These are phyloP conservation scores for Trametes villosa DNA, from an alignment of 768 basidiomycete genomes.

Conservation along the genomic window DNA sequence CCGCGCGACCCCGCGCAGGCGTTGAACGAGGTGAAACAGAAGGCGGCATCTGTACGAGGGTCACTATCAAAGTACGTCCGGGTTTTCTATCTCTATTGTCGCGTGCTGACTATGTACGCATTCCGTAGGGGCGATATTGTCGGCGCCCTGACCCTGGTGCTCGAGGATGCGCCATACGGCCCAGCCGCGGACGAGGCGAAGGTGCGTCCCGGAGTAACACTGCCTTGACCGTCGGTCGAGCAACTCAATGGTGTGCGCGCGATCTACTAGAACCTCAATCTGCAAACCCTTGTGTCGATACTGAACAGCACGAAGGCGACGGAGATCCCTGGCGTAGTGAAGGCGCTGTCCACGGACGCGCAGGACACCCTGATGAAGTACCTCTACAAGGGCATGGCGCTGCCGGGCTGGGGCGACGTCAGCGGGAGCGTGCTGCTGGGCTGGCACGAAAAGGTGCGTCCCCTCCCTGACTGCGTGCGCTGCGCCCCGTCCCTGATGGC, in stretches of 20 bases:
- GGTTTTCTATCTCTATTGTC: neutral
- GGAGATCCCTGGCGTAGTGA: slow-evolving; percentile 80
- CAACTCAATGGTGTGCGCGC: neutral
- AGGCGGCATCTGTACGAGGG: slow-evolving; percentile 71
- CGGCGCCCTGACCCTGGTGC: slow-evolving; percentile 69
- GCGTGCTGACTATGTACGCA: neutral
- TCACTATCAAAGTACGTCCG: slow-evolving; percentile 70
- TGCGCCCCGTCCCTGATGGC: neutral
- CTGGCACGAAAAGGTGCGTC: slow-evolving; percentile 94
- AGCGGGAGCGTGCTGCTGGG: slow-evolving; percentile 72
- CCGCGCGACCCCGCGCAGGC: slow-evolving; percentile 77
- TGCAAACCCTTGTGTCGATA: slow-evolving; percentile 82
- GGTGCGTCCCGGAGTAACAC: slow-evolving; percentile 47
- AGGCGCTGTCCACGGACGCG: slow-evolving; percentile 67
- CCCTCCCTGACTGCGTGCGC: too few relatives aligned
- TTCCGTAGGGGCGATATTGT: slow-evolving; percentile 69
- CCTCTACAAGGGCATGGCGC: slow-evolving; percentile 94
- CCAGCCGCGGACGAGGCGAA: slow-evolving; percentile 88
- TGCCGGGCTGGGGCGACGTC: slow-evolving; percentile 62
- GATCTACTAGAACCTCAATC: slow-evolving; percentile 64
- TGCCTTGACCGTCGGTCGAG: neutral
- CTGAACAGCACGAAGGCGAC: slow-evolving; percentile 92
- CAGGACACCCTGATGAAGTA: slow-evolving; percentile 98
- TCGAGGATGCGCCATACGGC: slow-evolving; percentile 89
- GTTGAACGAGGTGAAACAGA: slow-evolving; percentile 75